Conservation (phyloP, 257 asterid genomes). For the Haberlea rhodopensis region DNA sequence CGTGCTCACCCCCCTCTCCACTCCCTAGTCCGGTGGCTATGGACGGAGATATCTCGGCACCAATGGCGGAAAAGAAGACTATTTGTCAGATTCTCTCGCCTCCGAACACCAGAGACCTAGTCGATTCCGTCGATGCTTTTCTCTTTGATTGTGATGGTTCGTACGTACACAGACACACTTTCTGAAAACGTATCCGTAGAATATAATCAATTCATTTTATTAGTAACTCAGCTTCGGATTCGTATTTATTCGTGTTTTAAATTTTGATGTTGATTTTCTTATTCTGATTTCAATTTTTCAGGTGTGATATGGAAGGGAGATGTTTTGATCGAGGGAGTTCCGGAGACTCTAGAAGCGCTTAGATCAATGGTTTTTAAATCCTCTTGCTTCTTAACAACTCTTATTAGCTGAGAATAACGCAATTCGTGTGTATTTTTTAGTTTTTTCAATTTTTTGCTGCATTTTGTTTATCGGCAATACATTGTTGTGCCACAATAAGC, state of each 20-base stretch:
- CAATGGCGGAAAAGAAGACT: background rate
- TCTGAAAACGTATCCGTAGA: background rate
- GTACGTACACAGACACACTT: background rate
- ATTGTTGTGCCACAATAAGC: too few relatives aligned
- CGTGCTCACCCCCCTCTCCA: slow-evolving; percentile 9
- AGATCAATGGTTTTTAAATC: slow-evolving; percentile 57
- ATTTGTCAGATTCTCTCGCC: slow-evolving; percentile 45
- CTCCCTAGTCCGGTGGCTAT: slow-evolving; percentile 27
- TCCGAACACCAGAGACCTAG: slow-evolving; percentile 37
- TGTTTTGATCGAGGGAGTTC: slow-evolving; percentile 74
- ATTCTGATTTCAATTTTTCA: slow-evolving; percentile 16
- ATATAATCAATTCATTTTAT: background rate
- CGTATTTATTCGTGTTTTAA: background rate
- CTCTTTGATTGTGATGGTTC: slow-evolving; percentile 95
- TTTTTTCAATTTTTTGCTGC: too few relatives aligned
- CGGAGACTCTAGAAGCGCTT: slow-evolving; percentile 66
- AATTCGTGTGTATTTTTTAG: background rate
- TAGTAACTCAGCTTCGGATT: background rate
- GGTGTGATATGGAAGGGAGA: slow-evolving; percentile 97
- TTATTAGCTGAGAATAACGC: background rate
- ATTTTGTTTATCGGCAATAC: too few relatives aligned
- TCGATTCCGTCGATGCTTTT: slow-evolving; percentile 77
- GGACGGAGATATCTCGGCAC: slow-evolving; percentile 33
- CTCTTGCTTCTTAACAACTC: background rate
- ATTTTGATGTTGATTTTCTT: background rate